Conservation (phyloP, 345 rosid genomes). For the Gossypium sturtianum region DNA sequence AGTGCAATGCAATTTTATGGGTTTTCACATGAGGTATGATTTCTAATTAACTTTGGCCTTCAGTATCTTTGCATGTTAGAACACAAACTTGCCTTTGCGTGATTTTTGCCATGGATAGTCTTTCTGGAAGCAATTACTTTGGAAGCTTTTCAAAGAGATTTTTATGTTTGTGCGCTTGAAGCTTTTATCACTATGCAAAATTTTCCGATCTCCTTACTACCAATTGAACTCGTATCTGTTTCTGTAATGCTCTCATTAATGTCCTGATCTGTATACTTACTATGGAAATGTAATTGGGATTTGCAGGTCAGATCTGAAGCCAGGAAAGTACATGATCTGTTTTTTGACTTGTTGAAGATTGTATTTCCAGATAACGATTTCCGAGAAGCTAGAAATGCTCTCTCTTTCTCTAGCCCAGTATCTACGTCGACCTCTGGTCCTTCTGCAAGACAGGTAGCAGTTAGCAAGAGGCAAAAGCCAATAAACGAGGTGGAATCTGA, state of each 20-base stretch:
- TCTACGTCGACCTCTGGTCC: conserved; percentile 45
- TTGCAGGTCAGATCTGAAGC: conserved; percentile 92
- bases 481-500: conserved; percentile 58
- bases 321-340: conserved; percentile 91
- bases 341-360: conserved; percentile 89
- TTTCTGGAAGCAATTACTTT: conserved; percentile 9
- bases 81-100: not conserved
- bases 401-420: conserved; percentile 55
- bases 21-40: conserved; percentile 86
- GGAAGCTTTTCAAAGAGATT: not conserved
- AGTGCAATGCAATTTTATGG: conserved; percentile 83
- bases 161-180: not conserved
- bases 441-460: conserved; percentile 44
- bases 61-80: not conserved
- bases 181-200: not conserved
- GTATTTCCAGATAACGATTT: conserved; percentile 89
- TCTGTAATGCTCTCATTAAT: not conserved
- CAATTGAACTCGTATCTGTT: not conserved
- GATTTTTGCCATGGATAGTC: not conserved
- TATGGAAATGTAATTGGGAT: conserved; percentile 7
- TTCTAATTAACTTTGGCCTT: not conserved
- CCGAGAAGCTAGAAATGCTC: conserved; percentile 67
- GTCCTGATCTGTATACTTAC: not conserved
- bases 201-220: not conserved
- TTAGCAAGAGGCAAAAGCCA: conserved; percentile 55